Conservation (phyloP, 2,329 filamentous ascomycete species). For the Alternaria sp. region DNA sequence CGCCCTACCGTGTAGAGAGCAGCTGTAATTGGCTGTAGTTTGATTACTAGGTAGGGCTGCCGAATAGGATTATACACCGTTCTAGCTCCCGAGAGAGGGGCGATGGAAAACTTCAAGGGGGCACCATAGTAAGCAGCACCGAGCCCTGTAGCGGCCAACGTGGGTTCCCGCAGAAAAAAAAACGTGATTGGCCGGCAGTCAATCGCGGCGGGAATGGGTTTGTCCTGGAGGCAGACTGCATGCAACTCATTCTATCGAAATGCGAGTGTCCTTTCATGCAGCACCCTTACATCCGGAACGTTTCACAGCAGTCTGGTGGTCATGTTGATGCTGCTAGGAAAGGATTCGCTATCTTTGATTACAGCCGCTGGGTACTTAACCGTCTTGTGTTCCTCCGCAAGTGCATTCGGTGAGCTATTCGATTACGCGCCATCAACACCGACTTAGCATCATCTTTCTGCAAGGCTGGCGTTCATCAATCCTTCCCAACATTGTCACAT, state of each 20-base stretch:
- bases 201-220: constrained; percentile 7
- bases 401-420: neutral
- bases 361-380: constrained; percentile 6
- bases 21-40: no score
- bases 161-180: constrained; percentile 18
- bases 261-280: constrained; percentile 27
- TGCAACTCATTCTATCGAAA: constrained; percentile 21
- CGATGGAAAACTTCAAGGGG: no score
- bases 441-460: constrained; percentile 3
- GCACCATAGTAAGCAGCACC: neutral
- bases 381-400: neutral
- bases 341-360: constrained; percentile 8
- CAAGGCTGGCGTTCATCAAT: constrained; percentile 12
- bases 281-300: constrained; percentile 26
- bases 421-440: neutral
- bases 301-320: constrained; percentile 22
- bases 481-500: constrained; percentile 8
- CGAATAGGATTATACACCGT: no score
- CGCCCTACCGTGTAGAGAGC: no score
- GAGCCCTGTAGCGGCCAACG: constrained; percentile 16
- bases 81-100: no score
- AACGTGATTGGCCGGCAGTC: constrained; percentile 15
- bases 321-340: constrained; percentile 18
- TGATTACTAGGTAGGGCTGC: no score
- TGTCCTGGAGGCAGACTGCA: constrained; percentile 23